Evolutionary conservation across 2,329 filamentous ascomycete genomes (phyloP).

Genomic region (Lasiodiplodia sp.): DNA sequence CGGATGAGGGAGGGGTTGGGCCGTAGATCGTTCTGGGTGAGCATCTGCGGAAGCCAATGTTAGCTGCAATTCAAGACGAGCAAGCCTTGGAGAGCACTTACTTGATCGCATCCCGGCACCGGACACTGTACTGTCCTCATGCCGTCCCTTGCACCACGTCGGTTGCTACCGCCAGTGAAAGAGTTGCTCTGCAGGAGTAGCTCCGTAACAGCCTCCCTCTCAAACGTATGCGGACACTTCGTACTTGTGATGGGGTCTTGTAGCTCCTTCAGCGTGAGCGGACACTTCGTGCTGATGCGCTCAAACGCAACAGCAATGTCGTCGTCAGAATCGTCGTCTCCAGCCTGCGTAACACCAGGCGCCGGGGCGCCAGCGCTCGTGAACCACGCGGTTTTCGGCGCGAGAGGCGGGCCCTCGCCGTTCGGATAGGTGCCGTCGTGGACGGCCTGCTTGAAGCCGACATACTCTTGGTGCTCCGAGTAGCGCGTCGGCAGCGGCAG

Average conservation of each 20-base stretch:
- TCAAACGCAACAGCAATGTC: constrained; percentile 73
- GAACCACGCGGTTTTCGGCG: constrained; percentile 70
- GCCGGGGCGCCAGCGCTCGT: constrained; percentile 55
- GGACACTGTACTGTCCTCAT: constrained; percentile 47
- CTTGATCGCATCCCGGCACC: constrained; percentile 21
- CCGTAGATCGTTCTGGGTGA: constrained; percentile 41
- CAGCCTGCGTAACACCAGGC: constrained; percentile 48
- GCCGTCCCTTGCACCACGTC: constrained; percentile 36
- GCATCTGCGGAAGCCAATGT: constrained; percentile 35
- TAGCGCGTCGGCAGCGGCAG: constrained; percentile 56
- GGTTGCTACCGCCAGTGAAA: constrained; percentile 32
- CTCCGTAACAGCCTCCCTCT: constrained; percentile 68
- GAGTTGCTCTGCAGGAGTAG: constrained; percentile 50
- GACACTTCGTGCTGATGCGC: constrained; percentile 72
- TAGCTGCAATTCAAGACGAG: background rate
- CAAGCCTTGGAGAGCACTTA: background rate
- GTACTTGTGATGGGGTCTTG: constrained; percentile 70
- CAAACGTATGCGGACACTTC: constrained; percentile 76
- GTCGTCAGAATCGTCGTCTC: constrained; percentile 64
- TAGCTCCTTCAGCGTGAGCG: constrained; percentile 70
- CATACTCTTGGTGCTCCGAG: constrained; percentile 66
- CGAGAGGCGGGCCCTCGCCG: constrained; percentile 61
- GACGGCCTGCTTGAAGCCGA: constrained; percentile 66
- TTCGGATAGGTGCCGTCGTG: constrained; percentile 66
- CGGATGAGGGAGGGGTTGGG: constrained; percentile 43